Conservation (phyloP, 1,284 basidiomycete species). For the Irpex lacteus region DNA sequence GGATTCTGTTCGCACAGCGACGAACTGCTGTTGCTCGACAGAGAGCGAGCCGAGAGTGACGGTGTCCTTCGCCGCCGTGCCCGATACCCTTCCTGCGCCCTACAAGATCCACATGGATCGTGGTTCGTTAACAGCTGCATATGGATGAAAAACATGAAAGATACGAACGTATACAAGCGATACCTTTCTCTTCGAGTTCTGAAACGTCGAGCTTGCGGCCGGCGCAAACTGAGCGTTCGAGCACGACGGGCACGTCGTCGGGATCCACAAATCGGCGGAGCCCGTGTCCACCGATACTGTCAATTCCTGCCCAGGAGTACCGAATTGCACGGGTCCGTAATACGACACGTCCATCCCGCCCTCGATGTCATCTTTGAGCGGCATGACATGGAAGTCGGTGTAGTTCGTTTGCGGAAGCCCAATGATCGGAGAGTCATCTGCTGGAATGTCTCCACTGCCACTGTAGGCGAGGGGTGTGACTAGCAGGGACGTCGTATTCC, state of each 20-base stretch:
- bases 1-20: conserved; percentile 40
- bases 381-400: conserved; percentile 23
- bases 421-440: conserved; percentile 12
- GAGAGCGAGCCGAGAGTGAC: conserved; percentile 44
- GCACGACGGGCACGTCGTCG: conserved; percentile 41
- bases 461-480: conserved; percentile 8
- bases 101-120: conserved; percentile 20
- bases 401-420: conserved; percentile 15
- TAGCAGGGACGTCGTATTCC: neutral
- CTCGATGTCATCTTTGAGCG: conserved; percentile 38
- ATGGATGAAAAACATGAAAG: conserved; percentile 15
- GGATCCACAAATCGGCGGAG: conserved; percentile 57
- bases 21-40: conserved; percentile 47
- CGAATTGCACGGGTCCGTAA: conserved; percentile 45
- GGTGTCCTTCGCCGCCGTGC: conserved; percentile 44
- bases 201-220: conserved; percentile 39
- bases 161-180: conserved; percentile 53
- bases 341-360: conserved; percentile 46
- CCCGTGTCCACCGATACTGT: conserved; percentile 59
- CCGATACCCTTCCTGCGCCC: conserved; percentile 49
- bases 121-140: conserved; percentile 5
- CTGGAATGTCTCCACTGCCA: conserved; percentile 4
- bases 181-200: conserved; percentile 35
- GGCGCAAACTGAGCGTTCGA: conserved; percentile 35
- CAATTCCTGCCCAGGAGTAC: conserved; percentile 43